A percentile compares a stretch with the other conserved stretches of the same genome.
phyloP scores from a whole-genome alignment of 345 rosid genomes.

The Gossypium longicalyx region DNA sequence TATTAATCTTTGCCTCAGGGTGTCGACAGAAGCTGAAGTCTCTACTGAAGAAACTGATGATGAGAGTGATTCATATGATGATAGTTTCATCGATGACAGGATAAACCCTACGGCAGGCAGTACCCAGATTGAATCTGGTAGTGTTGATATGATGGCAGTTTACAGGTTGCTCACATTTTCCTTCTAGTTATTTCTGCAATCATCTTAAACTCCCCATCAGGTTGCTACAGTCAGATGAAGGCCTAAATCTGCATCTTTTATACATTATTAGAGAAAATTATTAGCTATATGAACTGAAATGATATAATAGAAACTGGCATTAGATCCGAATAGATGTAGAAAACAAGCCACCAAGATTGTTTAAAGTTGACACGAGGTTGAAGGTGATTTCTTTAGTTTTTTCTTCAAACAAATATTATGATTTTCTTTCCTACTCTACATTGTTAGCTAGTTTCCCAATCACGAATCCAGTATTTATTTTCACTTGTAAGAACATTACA shows the following conservation, averaged over 20 bases:
- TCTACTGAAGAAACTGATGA: slow-evolving; percentile 63
- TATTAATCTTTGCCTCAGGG: slow-evolving; percentile 38
- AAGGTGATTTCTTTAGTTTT: background rate
- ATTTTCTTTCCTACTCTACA: background rate
- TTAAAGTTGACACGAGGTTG: background rate
- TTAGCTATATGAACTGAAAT: background rate
- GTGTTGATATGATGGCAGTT: slow-evolving; percentile 81
- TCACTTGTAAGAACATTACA: background rate
- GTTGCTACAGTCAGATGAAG: background rate
- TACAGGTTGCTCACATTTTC: slow-evolving; percentile 53
- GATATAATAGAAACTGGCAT: background rate
- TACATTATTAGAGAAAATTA: background rate
- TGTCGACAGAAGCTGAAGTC: slow-evolving; percentile 67
- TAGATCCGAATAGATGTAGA: background rate
- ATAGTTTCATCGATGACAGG: slow-evolving; percentile 84
- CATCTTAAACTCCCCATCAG: slow-evolving; percentile 1
- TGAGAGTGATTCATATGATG: slow-evolving; percentile 50
- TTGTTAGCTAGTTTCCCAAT: background rate
- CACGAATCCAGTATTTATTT: background rate
- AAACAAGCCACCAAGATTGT: background rate
- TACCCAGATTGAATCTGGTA: slow-evolving; percentile 51
- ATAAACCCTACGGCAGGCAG: slow-evolving; percentile 47
- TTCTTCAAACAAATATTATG: background rate
- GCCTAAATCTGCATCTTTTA: background rate
- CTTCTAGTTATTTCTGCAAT: slow-evolving; percentile 14